Conservation (phyloP, 164 flowering plant genomes). For the Akebia trifoliata region DNA sequence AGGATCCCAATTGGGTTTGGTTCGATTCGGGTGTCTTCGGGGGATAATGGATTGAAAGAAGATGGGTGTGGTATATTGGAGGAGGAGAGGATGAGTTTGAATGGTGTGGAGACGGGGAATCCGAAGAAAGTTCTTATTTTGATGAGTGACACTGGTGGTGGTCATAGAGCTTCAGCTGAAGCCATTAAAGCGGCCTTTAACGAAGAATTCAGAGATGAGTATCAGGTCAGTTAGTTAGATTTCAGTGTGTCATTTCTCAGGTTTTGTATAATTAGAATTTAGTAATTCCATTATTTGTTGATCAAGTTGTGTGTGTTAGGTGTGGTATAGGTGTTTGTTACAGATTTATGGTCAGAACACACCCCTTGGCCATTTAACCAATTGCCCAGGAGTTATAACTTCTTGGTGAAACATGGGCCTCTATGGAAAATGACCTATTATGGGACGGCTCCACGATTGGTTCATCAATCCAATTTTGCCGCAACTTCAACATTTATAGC, state of each 20-base stretch:
- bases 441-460: constrained; percentile 70
- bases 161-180: constrained; percentile 98
- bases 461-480: constrained; percentile 92
- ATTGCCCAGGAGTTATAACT: constrained; percentile 89
- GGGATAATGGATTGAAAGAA: constrained; percentile 36
- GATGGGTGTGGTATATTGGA: constrained; percentile 42
- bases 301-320: constrained; percentile 29
- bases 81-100: constrained; percentile 39
- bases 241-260: too few species aligned
- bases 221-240: constrained; percentile 61
- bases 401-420: constrained; percentile 89
- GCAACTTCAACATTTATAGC: constrained; percentile 94
- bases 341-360: constrained; percentile 97
- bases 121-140: constrained; percentile 77
- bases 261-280: too few species aligned
- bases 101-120: constrained; percentile 33
- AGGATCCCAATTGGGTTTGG: constrained; percentile 75
- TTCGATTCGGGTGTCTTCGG: constrained; percentile 34
- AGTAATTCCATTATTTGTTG: constrained; percentile 13
- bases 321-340: constrained; percentile 78
- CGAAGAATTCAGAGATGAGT: constrained; percentile 78
- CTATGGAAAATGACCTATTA: constrained; percentile 94
- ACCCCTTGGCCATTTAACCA: constrained; percentile 99
- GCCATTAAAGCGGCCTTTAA: constrained; percentile 85
- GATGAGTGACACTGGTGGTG: constrained; percentile 99